phyloP scores from a whole-genome alignment of 805 yeast species.

The Candida wancherniae region DNA sequence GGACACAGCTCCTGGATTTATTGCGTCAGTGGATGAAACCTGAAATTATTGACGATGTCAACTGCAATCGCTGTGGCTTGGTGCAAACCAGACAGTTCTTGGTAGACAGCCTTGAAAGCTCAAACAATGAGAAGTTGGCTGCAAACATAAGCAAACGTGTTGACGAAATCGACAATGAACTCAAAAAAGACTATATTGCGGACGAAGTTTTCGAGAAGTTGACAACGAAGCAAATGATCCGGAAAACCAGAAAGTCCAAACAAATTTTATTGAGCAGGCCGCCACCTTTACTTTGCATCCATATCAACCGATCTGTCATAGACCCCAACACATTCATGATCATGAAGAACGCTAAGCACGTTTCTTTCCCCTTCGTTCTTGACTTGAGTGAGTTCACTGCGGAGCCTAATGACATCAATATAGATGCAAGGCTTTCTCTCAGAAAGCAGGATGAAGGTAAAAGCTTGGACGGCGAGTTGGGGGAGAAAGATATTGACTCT shows the following conservation, averaged over 20 bases:
- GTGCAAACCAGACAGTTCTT: conserved; percentile 53
- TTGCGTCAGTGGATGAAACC: conserved; percentile 66
- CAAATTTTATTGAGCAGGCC: conserved; percentile 77
- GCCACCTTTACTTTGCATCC: conserved; percentile 78
- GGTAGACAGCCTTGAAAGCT: conserved; percentile 37
- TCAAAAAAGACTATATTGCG: conserved; percentile 63
- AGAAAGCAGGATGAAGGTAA: conserved; percentile 48
- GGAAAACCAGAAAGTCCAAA: conserved; percentile 76
- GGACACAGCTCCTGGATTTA: conserved; percentile 44
- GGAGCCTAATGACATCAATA: conserved; percentile 61
- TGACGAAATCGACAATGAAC: conserved; percentile 38
- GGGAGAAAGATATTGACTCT: background rate
- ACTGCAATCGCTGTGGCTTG: conserved; percentile 90
- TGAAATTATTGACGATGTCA: conserved; percentile 88
- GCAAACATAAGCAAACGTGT: conserved; percentile 28
- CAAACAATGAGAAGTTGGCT: conserved; percentile 28
- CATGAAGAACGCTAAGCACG: conserved; percentile 77
- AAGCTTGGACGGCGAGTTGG: background rate
- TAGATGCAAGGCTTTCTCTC: conserved; percentile 77
- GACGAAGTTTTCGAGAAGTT: conserved; percentile 74
- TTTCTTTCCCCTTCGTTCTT: conserved; percentile 66
- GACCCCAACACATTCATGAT: conserved; percentile 82
- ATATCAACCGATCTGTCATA: conserved; percentile 89
- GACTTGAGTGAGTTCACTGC: conserved; percentile 69
- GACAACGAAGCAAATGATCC: conserved; percentile 69